Evolutionary conservation across 179 eudicot genomes (phyloP).

Genomic region (Drosera spatulata): DNA sequence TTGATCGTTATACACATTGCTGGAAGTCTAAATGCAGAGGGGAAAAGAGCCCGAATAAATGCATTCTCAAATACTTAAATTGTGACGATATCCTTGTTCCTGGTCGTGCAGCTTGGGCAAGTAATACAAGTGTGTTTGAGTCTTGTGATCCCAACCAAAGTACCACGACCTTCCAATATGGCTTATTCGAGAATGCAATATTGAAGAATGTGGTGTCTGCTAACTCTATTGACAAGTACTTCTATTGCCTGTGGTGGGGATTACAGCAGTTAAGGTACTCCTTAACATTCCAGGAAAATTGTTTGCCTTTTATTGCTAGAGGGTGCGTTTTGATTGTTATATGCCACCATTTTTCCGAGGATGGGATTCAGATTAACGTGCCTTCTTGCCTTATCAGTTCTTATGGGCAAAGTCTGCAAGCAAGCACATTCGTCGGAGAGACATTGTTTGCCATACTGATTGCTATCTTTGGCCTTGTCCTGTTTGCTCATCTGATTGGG

Average conservation of each 20-base stretch:
- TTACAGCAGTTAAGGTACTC: conserved; percentile 60
- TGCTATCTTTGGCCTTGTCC: conserved; percentile 58
- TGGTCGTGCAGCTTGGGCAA: conserved; percentile 26
- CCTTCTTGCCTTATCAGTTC: conserved; percentile 37
- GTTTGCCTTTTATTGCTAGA: too few species aligned
- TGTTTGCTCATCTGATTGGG: conserved; percentile 73
- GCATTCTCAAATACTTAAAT: too few species aligned
- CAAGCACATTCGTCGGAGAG: conserved; percentile 64
- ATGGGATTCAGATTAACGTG: too few species aligned
- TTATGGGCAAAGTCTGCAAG: conserved; percentile 52
- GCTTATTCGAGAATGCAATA: conserved; percentile 46
- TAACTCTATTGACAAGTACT: conserved; percentile 45
- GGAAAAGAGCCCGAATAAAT: too few species aligned
- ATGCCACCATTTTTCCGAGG: too few species aligned
- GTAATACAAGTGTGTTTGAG: conserved; percentile 36
- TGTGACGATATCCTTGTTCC: too few species aligned
- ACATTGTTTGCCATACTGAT: conserved; percentile 56
- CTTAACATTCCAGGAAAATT: too few species aligned
- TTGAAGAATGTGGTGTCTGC: conserved; percentile 40
- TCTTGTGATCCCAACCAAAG: conserved; percentile 35
- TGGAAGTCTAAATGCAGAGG: conserved; percentile 45
- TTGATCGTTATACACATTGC: conserved; percentile 58
- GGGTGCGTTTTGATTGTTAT: too few species aligned
- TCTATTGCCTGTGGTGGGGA: conserved; percentile 91
- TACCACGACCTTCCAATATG: conserved; percentile 33